Evolutionary conservation across 257 asterid species (phyloP).

Genomic region (Solanum medicagineum): DNA sequence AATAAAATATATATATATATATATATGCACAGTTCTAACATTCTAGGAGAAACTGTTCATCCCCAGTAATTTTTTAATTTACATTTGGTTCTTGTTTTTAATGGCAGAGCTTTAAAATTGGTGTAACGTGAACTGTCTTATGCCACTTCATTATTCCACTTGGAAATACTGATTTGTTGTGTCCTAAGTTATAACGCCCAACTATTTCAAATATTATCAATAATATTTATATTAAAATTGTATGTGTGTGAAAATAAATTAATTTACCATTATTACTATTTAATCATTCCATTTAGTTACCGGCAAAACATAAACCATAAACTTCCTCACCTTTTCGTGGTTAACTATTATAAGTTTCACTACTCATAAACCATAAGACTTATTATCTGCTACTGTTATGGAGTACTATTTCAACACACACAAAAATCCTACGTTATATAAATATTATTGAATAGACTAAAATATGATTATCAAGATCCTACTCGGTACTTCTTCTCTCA

Average conservation of each 20-base stretch:
- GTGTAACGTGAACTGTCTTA: neutral
- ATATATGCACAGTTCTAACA: neutral
- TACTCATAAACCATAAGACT: neutral
- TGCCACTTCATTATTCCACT: neutral
- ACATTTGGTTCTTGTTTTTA: neutral
- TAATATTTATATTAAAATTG: neutral
- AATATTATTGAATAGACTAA: too few species aligned
- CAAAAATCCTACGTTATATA: too few species aligned
- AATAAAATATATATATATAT: too few species aligned
- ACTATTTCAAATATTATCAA: neutral
- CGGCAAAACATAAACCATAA: neutral
- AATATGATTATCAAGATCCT: too few species aligned
- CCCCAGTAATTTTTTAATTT: neutral
- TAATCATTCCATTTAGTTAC: neutral
- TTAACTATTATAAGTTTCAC: neutral
- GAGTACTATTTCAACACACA: neutral
- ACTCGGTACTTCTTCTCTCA: too few species aligned
- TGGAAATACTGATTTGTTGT: neutral
- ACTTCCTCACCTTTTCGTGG: too few species aligned
- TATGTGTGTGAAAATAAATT: neutral
- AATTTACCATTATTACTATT: neutral
- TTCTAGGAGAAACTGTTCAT: neutral
- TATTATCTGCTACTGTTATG: neutral
- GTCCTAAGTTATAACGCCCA: neutral
- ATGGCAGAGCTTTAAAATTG: neutral